Evolutionary conservation across 1,284 basidiomycete species (phyloP), one percentile per base, ranked within the genome.

Genomic region (Cutaneotrichosporon mucoides): DNA sequence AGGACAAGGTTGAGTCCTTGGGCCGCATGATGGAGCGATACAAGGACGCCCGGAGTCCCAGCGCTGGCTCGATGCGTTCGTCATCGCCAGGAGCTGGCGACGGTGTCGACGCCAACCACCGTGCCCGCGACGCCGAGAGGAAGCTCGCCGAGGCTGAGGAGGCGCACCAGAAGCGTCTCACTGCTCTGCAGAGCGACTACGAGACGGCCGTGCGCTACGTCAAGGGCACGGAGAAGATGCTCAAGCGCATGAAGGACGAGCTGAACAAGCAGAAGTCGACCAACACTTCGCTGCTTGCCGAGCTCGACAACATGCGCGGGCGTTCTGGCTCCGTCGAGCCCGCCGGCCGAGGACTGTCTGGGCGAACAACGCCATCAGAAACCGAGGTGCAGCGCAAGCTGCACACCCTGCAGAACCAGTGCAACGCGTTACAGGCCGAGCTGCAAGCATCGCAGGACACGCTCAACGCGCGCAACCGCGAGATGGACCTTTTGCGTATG

Each of bases 181-280:
- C 72, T 69, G 90, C 92, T 72, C 86, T 97, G 76, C 93, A 98
- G 78, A 88, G 91, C 66, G 94, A 98, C 76, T 97, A 98, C 77
- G 90, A 95, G 73, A 75, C 67, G 15, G 76, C 76, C 34, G 76
- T 77, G 36, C 62, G 73, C 57, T 73, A 65, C 67, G 72, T 57
- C 72, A 94, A 92, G 83, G 92, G 93, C 55, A 98, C 94, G 0
- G 96, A 99, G 79, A 98, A 97, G 81, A 95, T 99, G 88, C 89
- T 98, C 82, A 87, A 93, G 66, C 86, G 90, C 68, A 94, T 99
- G 89, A 93, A 94, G 78, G 90, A 92, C 68, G 93, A 96, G 73
- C 80, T 95, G 59, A 88, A 85, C 63, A 94, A 90, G 79, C 89
- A 93, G 76, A 95, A 95, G 80, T 82, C 83, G 57, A 78, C 86